Percentiles rank a stretch among this genome's conserved stretches.
phyloP scores from a whole-genome alignment of 805 yeast species.

The Ogataea paradorogensis region DNA sequence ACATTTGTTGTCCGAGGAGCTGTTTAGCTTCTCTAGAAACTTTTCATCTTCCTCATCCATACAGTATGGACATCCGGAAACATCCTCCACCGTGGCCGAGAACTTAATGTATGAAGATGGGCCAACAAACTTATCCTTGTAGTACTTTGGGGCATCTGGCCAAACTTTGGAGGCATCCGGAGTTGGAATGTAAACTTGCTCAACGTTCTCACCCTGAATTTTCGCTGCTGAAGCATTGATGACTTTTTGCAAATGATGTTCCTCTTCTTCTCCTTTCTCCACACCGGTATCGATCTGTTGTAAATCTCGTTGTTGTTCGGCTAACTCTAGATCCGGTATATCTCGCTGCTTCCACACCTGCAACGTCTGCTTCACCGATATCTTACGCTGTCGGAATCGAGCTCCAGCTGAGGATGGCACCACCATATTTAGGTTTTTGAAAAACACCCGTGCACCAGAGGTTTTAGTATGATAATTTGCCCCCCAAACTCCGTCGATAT shows the following conservation, averaged over 20 bases:
- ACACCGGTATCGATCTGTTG: slow-evolving; percentile 96
- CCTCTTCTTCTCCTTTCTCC: slow-evolving; percentile 96
- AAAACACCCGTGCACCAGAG: slow-evolving; percentile 10
- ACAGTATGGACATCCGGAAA: slow-evolving; percentile 78
- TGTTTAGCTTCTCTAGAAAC: slow-evolving; percentile 49
- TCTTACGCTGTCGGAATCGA: slow-evolving; percentile 90
- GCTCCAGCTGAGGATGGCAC: slow-evolving; percentile 49
- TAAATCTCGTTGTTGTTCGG: slow-evolving; percentile 78
- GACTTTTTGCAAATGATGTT: slow-evolving; percentile 90
- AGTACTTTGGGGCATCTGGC: slow-evolving; percentile 73
- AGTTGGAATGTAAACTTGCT: slow-evolving; percentile 83
- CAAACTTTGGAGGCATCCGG: slow-evolving; percentile 89
- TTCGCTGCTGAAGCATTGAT: slow-evolving; percentile 75
- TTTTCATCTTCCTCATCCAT: slow-evolving; percentile 87
- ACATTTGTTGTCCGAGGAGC: slow-evolving; percentile 41
- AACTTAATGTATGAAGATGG: slow-evolving; percentile 83
- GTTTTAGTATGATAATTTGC: slow-evolving; percentile 1
- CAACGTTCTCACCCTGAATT: slow-evolving; percentile 49
- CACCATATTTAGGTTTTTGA: slow-evolving; percentile 24
- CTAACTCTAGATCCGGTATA: slow-evolving; percentile 74
- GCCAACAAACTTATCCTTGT: slow-evolving; percentile 60
- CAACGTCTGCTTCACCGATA: slow-evolving; percentile 84
- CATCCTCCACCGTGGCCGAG: slow-evolving; percentile 95
- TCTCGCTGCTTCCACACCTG: slow-evolving; percentile 76
- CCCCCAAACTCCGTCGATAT: slow-evolving; percentile 4